Conservation (phyloP, 306 rosid genomes). For the Quercus agrifolia region DNA sequence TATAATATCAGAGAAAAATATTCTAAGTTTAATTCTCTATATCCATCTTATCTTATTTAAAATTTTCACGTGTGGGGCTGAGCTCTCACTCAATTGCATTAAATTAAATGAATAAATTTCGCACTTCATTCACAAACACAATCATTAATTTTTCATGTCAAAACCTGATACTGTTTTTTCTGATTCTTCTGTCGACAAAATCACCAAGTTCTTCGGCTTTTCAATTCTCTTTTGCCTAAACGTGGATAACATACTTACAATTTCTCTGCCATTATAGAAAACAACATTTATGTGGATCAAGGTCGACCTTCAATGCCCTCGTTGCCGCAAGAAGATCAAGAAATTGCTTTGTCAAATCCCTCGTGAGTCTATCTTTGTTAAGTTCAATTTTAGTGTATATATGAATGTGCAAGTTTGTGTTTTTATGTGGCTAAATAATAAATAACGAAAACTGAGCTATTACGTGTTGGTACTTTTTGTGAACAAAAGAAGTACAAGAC, state of each 20-base stretch:
- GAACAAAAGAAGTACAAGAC: constrained; percentile 82
- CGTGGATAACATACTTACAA: neutral
- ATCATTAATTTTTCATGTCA: neutral
- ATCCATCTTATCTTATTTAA: no score
- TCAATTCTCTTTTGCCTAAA: neutral
- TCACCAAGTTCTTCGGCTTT: neutral
- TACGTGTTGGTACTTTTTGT: constrained; percentile 25
- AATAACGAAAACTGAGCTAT: constrained; percentile 24
- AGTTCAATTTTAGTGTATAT: neutral
- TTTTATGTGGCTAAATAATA: neutral
- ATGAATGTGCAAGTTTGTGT: neutral
- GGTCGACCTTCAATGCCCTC: constrained; percentile 68
- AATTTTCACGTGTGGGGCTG: no score
- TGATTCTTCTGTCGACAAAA: neutral
- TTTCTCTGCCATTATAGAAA: constrained; percentile 18
- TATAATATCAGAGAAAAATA: no score
- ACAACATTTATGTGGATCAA: constrained; percentile 55
- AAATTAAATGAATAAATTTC: no score
- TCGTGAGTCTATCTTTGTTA: constrained; percentile 49
- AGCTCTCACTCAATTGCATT: no score
- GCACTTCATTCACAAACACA: neutral
- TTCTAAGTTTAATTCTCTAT: neutral
- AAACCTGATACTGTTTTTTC: neutral
- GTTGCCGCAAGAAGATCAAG: constrained; percentile 78
- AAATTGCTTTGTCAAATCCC: constrained; percentile 64